Evolutionary conservation across 2,329 filamentous ascomycete species (phyloP).

Genomic region (Uncinocarpus reesii): DNA sequence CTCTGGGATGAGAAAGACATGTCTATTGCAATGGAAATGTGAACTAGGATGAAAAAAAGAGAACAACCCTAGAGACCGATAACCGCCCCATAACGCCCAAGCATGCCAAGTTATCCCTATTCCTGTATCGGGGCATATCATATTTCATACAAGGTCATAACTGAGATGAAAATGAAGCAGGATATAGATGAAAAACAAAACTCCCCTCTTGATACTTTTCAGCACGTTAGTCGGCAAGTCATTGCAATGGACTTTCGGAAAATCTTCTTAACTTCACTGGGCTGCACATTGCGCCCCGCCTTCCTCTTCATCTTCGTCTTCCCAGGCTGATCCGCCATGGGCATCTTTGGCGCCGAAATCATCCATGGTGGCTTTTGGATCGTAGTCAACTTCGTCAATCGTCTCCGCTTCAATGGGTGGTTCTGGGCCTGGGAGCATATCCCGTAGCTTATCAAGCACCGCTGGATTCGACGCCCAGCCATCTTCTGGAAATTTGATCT

Average conservation of each 20-base stretch:
- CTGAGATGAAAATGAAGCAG: not conserved
- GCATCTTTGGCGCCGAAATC: slow-evolving; percentile 45
- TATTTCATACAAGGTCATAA: slow-evolving; percentile 7
- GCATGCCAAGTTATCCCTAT: slow-evolving; percentile 1
- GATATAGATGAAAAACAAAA: not conserved
- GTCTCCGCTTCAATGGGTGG: slow-evolving; percentile 57
- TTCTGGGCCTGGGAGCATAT: slow-evolving; percentile 60
- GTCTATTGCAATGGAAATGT: not conserved
- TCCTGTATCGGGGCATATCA: not conserved
- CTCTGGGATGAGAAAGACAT: no score
- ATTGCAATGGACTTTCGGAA: not conserved
- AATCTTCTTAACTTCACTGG: slow-evolving; percentile 29
- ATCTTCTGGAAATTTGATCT: slow-evolving; percentile 79
- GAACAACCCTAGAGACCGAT: not conserved
- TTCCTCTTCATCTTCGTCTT: slow-evolving; percentile 40
- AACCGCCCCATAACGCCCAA: slow-evolving; percentile 2
- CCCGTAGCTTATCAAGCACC: slow-evolving; percentile 58
- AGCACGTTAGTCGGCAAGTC: not conserved
- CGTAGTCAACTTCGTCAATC: slow-evolving; percentile 78
- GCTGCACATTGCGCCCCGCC: slow-evolving; percentile 39
- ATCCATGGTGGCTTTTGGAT: slow-evolving; percentile 72
- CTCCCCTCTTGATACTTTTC: not conserved
- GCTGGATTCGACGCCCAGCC: slow-evolving; percentile 69
- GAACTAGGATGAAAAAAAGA: not conserved
- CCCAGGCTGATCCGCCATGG: slow-evolving; percentile 37